Conservation (phyloP, 495 filamentous ascomycete species). For the Podospora australis region DNA sequence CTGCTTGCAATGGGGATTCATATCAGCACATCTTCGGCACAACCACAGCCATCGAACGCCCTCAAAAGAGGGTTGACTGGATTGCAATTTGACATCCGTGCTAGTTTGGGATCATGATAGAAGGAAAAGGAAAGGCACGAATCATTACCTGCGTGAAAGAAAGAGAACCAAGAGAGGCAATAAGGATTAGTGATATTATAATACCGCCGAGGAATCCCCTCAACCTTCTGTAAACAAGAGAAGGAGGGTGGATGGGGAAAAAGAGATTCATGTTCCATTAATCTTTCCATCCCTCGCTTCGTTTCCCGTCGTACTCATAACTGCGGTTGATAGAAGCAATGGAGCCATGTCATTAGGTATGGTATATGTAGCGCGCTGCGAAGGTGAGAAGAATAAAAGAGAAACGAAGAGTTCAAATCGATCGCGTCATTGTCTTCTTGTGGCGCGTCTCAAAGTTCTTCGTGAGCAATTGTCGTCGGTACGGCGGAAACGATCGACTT, state of each 20-base stretch:
- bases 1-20: slow-evolving; percentile 32
- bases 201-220: too few relatives aligned
- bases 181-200: slow-evolving; percentile 5
- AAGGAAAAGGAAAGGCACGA: neutral
- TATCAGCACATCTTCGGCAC: slow-evolving; percentile 79
- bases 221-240: too few relatives aligned
- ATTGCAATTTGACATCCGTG: slow-evolving; percentile 99
- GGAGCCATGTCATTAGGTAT: slow-evolving; percentile 13
- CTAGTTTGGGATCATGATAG: slow-evolving; percentile 37
- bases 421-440: too few relatives aligned
- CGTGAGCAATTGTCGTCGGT: slow-evolving; percentile 22
- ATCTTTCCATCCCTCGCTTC: slow-evolving; percentile 1
- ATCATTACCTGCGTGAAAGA: neutral
- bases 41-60: slow-evolving; percentile 68
- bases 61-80: slow-evolving; percentile 45
- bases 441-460: slow-evolving; percentile 33
- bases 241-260: too few relatives aligned
- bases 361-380: neutral
- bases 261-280: neutral
- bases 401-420: slow-evolving; percentile 3
- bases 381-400: slow-evolving; percentile 6
- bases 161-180: neutral
- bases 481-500: slow-evolving; percentile 7
- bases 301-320: slow-evolving; percentile 9
- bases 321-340: neutral